phyloP scores from a whole-genome alignment of 805 yeast species.

The Hanseniaspora lachancei region DNA sequence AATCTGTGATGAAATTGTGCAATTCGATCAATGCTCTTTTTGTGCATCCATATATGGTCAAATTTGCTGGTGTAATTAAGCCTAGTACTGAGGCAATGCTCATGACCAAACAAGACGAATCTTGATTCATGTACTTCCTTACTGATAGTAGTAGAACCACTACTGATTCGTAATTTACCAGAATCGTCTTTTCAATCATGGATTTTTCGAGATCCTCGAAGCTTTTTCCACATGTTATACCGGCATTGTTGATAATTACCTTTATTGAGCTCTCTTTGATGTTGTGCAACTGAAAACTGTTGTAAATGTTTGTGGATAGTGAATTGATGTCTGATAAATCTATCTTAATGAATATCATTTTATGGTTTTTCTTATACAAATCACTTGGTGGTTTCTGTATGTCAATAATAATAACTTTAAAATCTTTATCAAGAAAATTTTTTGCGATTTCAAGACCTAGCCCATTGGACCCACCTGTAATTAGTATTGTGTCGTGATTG shows the following conservation, averaged over 20 bases:
- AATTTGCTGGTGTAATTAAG: slow-evolving; percentile 66
- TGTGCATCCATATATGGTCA: slow-evolving; percentile 76
- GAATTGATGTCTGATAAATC: neutral
- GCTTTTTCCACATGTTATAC: slow-evolving; percentile 47
- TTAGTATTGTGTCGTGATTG: slow-evolving; percentile 45
- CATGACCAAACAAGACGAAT: slow-evolving; percentile 48
- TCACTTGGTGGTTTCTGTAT: slow-evolving; percentile 21
- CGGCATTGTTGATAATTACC: slow-evolving; percentile 77
- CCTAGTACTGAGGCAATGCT: slow-evolving; percentile 80
- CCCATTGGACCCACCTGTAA: slow-evolving; percentile 81
- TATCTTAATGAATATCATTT: neutral
- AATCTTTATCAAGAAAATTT: slow-evolving; percentile 32
- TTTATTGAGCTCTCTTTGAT: slow-evolving; percentile 47
- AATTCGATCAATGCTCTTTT: slow-evolving; percentile 76
- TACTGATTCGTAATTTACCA: slow-evolving; percentile 43
- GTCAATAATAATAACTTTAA: slow-evolving; percentile 57
- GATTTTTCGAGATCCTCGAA: slow-evolving; percentile 41
- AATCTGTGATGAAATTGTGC: slow-evolving; percentile 57
- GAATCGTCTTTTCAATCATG: slow-evolving; percentile 42
- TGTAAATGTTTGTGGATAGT: slow-evolving; percentile 31
- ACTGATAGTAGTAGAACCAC: neutral
- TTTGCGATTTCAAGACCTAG: slow-evolving; percentile 54
- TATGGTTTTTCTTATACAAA: neutral
- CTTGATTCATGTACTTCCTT: neutral
- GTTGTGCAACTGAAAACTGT: slow-evolving; percentile 31